These are phyloP conservation scores for Pseudisothecium myosuroides DNA, from an alignment of 225 moss, liverwort and hornwort species.

Conservation along the genomic window DNA sequence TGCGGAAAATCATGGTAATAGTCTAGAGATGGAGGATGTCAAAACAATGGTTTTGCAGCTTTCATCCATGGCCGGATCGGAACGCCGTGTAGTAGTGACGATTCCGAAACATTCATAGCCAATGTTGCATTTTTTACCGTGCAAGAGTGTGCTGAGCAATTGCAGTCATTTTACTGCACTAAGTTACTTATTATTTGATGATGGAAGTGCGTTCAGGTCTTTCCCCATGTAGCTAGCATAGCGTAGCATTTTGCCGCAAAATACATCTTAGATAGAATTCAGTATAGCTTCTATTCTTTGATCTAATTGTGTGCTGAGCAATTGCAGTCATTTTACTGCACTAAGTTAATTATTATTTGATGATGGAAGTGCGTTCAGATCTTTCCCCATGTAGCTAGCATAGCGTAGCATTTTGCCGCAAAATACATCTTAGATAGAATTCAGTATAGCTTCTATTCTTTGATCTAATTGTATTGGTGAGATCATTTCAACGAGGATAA, in stretches of 20 bases:
- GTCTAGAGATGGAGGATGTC: neutral
- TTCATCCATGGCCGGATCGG: neutral
- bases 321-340: neutral
- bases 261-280: neutral
- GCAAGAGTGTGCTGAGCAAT: neutral
- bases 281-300: neutral
- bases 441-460: neutral
- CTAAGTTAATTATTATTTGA: neutral
- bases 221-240: neutral
- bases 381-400: neutral
- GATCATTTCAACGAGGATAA: neutral
- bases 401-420: neutral
- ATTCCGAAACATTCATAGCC: neutral
- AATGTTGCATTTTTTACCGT: neutral
- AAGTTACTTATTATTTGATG: neutral
- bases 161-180: neutral
- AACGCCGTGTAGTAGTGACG: neutral
- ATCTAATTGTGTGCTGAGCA: neutral
- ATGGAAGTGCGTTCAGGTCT: neutral
- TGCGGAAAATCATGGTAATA: neutral
- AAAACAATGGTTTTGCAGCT: neutral
- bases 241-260: neutral
- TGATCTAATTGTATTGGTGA: neutral
- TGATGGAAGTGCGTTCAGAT: neutral
- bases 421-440: neutral